Conservation (phyloP, 768 basidiomycete species). For the Mycena polygramma region DNA sequence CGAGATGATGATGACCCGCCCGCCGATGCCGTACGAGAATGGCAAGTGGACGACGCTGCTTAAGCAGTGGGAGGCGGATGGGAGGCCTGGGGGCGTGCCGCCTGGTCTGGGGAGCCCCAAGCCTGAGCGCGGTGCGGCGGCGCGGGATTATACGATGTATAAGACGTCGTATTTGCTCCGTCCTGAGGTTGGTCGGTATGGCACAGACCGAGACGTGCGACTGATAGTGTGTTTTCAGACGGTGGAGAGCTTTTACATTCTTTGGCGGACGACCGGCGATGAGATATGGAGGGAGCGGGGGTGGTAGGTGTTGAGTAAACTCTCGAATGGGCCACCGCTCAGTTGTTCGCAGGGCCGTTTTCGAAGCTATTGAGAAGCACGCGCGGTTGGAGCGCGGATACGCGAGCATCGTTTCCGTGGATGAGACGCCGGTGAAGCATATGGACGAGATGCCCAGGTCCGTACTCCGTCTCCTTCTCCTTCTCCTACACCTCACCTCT, state of each 20-base stretch:
- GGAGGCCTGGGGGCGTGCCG: conserved; percentile 48
- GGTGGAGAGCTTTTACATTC: conserved; percentile 65
- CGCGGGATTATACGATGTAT: conserved; percentile 55
- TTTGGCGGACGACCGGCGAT: conserved; percentile 67
- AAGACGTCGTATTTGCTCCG: conserved; percentile 56
- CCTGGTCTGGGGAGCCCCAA: conserved; percentile 49
- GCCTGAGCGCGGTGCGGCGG: conserved; percentile 33
- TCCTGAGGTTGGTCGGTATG: conserved; percentile 59
- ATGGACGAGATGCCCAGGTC: conserved; percentile 69
- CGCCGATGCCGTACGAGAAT: conserved; percentile 16
- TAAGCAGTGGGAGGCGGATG: conserved; percentile 57
- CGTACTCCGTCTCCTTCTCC: conserved; percentile 29
- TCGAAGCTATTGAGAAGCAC: conserved; percentile 62
- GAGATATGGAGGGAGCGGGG: conserved; percentile 66
- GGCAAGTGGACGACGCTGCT: conserved; percentile 57
- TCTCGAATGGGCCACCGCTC: not conserved
- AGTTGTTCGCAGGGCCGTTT: conserved; percentile 49
- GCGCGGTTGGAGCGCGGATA: conserved; percentile 61
- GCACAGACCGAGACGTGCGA: not conserved
- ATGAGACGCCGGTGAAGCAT: conserved; percentile 44
- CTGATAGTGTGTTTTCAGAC: conserved; percentile 50
- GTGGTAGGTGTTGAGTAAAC: conserved; percentile 49
- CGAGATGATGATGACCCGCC: conserved; percentile 53
- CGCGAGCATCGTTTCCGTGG: conserved; percentile 56
- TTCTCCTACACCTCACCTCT: conserved; percentile 1